A percentile compares a stretch with the other conserved stretches of the same genome.
These are phyloP conservation scores for Neltuma alba DNA, from an alignment of 306 rosid genomes.

Conservation along the genomic window DNA sequence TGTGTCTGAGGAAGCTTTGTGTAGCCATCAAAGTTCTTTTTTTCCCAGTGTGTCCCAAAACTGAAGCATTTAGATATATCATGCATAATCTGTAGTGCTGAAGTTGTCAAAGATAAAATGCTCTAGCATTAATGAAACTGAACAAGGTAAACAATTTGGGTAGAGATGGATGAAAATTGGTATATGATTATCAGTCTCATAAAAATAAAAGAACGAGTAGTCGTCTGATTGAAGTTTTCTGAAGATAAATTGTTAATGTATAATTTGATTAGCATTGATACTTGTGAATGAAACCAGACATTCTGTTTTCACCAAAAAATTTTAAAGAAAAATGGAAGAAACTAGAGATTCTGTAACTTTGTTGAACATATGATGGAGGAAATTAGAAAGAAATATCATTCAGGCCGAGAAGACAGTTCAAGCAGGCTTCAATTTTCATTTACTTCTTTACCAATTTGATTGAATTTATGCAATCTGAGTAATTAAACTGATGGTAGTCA, in stretches of 20 bases:
- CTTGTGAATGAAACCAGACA: not conserved
- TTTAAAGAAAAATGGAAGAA: not conserved
- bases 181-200: not conserved
- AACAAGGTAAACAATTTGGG: not conserved
- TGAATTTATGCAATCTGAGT: slow-evolving; percentile 3
- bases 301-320: not conserved
- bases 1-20: not conserved
- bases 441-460: not conserved
- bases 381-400: not conserved
- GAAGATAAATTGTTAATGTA: not conserved
- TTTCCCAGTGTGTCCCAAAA: not conserved
- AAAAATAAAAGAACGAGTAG: not conserved
- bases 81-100: not conserved
- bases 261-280: not conserved
- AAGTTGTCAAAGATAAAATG: not conserved
- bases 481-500: slow-evolving; percentile 2
- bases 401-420: not conserved
- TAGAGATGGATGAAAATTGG: not conserved
- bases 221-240: not conserved
- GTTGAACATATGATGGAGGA: not conserved
- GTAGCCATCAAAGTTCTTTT: not conserved
- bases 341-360: not conserved
- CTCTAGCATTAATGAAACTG: not conserved
- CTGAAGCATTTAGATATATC: not conserved
- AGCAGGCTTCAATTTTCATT: not conserved